phyloP scores from a whole-genome alignment of 2,329 filamentous ascomycete genomes.

The Onygenales sp. region DNA sequence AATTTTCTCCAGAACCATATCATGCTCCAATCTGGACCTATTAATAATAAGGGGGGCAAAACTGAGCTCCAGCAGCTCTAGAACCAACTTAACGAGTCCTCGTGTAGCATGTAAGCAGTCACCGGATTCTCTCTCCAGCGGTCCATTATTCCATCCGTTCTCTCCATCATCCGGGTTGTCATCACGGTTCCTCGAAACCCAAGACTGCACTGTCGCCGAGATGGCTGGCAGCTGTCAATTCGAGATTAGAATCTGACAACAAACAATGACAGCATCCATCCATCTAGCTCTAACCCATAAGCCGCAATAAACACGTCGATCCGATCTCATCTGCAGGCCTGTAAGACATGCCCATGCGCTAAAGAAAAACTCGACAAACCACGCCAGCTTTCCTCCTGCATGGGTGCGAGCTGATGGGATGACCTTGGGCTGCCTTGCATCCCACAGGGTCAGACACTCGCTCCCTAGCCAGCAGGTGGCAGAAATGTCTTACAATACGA shows the following conservation, averaged over 20 bases:
- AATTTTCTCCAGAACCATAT: too few relatives aligned
- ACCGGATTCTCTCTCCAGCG: background rate
- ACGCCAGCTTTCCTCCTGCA: too few relatives aligned
- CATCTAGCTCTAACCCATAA: too few relatives aligned
- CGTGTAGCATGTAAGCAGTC: background rate
- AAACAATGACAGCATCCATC: too few relatives aligned
- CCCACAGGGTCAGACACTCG: background rate
- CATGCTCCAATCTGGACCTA: too few relatives aligned
- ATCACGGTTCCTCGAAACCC: too few relatives aligned
- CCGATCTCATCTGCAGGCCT: background rate
- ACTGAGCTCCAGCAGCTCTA: background rate
- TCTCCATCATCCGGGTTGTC: too few relatives aligned
- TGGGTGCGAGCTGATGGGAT: too few relatives aligned
- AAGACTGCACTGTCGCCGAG: too few relatives aligned
- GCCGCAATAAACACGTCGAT: too few relatives aligned
- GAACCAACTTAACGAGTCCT: background rate
- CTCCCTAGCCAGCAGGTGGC: background rate
- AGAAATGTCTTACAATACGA: slow-evolving; percentile 1
- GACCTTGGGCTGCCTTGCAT: background rate
- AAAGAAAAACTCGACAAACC: background rate
- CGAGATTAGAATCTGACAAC: background rate
- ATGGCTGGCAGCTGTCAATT: background rate
- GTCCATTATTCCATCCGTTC: background rate
- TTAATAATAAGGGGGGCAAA: background rate
- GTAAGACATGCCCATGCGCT: background rate